A percentile compares a stretch with the other conserved stretches of the same genome.
phyloP scores from a whole-genome alignment of 306 rosid species.

The Inga laurina region DNA sequence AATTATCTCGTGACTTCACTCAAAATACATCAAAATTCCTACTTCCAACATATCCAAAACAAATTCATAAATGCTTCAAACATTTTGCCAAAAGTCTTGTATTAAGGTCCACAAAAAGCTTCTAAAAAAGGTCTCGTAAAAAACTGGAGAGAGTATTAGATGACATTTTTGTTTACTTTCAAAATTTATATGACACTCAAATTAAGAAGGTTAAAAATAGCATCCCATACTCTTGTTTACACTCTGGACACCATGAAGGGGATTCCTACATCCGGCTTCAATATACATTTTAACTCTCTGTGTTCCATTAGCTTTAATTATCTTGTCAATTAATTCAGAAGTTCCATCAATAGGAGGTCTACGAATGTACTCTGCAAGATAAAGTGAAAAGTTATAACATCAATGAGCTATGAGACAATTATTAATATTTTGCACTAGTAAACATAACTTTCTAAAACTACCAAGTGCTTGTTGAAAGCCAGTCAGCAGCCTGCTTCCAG shows the following conservation, averaged over 20 bases:
- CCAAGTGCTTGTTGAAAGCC: constrained; percentile 79
- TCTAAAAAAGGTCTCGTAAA: not conserved
- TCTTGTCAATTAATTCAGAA: constrained; percentile 51
- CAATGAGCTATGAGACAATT: not conserved
- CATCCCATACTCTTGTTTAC: constrained; percentile 48
- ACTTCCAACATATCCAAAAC: not conserved
- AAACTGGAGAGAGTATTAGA: not conserved
- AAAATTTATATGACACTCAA: not conserved
- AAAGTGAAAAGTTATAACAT: constrained; percentile 7
- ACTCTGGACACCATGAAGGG: constrained; percentile 47
- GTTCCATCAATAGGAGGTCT: constrained; percentile 56
- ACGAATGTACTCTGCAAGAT: constrained; percentile 61
- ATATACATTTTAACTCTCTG: constrained; percentile 60
- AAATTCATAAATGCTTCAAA: not conserved
- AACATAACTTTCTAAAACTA: constrained; percentile 37
- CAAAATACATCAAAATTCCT: constrained; percentile 12
- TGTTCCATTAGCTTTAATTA: constrained; percentile 60
- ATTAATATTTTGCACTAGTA: constrained; percentile 7
- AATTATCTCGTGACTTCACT: not conserved
- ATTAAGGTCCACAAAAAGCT: not conserved
- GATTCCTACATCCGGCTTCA: constrained; percentile 62
- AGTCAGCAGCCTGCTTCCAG: constrained; percentile 61
- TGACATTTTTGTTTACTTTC: not conserved
- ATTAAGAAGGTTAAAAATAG: not conserved
- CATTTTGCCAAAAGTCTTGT: not conserved